Percentiles rank a stretch among this genome's conserved stretches.
Evolutionary conservation across 202 grass and related monocot genomes (phyloP).

Genomic region (Setaria viridis): DNA sequence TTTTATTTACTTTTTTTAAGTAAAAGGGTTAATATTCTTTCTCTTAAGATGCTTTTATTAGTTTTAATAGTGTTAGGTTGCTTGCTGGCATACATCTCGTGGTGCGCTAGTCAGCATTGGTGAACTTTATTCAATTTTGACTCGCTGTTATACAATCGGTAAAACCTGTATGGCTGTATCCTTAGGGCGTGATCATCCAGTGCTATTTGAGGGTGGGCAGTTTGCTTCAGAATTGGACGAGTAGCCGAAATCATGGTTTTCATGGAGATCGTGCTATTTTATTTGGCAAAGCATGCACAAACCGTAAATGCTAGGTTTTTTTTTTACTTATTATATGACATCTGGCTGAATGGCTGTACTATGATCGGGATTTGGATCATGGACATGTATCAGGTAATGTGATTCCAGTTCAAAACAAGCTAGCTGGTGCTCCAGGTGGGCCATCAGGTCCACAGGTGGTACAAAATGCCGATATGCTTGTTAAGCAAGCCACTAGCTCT

Average conservation of each 20-base stretch:
- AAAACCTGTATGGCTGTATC: conserved; percentile 9
- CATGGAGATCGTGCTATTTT: conserved; percentile 4
- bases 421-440: conserved; percentile 38
- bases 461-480: conserved; percentile 61
- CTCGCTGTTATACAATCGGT: background rate
- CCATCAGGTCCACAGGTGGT: conserved; percentile 50
- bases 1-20: background rate
- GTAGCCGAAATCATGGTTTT: conserved; percentile 1
- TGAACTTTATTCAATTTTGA: conserved; percentile 5
- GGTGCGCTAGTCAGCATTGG: background rate
- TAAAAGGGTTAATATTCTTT: background rate
- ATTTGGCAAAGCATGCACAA: conserved; percentile 30
- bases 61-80: background rate
- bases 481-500: conserved; percentile 76
- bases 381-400: conserved; percentile 45
- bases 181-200: background rate
- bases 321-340: conserved; percentile 19
- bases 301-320: conserved; percentile 6
- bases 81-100: background rate
- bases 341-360: conserved; percentile 34
- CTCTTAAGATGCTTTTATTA: background rate
- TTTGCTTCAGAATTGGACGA: conserved; percentile 18
- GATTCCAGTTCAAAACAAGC: conserved; percentile 60
- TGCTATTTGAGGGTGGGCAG: background rate
- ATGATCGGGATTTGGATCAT: conserved; percentile 17